Evolutionary conservation across 2,329 filamentous ascomycete genomes (phyloP).

Genomic region (Diatrype stigma): DNA sequence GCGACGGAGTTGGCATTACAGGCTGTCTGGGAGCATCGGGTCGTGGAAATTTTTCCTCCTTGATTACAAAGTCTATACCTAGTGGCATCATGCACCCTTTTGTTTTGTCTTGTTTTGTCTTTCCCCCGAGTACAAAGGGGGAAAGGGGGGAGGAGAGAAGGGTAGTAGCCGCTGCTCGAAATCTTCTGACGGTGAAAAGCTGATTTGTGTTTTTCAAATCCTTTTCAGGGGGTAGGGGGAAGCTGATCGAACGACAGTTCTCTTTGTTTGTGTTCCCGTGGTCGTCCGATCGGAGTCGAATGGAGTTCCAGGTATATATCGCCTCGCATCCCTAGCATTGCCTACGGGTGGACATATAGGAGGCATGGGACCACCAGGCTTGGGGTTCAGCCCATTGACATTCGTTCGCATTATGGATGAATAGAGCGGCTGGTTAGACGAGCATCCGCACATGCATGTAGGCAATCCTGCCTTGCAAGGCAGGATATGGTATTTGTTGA

Average conservation of each 20-base stretch:
- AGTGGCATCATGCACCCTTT: neutral
- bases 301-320: neutral
- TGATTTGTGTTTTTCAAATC: neutral
- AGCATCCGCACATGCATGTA: neutral
- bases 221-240: neutral
- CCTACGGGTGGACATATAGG: neutral
- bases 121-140: no score
- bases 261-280: neutral
- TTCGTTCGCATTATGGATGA: neutral
- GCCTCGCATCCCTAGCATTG: neutral
- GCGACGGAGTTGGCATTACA: constrained; percentile 21
- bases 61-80: neutral
- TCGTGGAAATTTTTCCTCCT: neutral
- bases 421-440: neutral
- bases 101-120: neutral
- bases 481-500: no score
- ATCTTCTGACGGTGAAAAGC: neutral
- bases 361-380: no score
- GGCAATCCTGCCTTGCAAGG: neutral
- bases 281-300: neutral
- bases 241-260: neutral
- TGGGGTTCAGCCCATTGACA: no score
- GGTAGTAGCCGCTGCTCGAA: neutral
- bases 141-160: no score
- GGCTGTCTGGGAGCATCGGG: neutral